Evolutionary conservation across 1,284 basidiomycete genomes (phyloP).

Genomic region (Rhizoctonia solani): DNA sequence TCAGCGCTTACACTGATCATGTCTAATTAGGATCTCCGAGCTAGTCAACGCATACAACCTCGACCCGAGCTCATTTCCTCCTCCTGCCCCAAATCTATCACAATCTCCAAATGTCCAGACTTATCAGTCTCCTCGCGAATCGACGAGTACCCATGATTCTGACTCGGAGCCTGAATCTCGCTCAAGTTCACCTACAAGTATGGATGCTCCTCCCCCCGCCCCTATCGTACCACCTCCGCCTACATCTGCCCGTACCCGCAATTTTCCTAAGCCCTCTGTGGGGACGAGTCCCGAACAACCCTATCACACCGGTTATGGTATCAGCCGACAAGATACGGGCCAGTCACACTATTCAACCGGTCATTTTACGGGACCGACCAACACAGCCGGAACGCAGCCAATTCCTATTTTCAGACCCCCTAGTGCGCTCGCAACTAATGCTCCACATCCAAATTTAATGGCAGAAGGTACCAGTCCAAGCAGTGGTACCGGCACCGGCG

Average conservation of each 20-base stretch:
- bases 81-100: no score
- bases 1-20: background rate
- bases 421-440: conserved; percentile 13
- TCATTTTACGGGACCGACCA: background rate
- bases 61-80: background rate
- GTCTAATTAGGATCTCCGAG: conserved; percentile 17
- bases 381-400: conserved; percentile 7
- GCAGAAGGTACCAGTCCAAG: conserved; percentile 11
- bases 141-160: conserved; percentile 8
- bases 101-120: background rate
- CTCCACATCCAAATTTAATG: background rate
- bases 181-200: conserved; percentile 26
- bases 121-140: conserved; percentile 21
- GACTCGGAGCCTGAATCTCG: conserved; percentile 23
- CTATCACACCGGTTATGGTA: conserved; percentile 10
- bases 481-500: conserved; percentile 28
- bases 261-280: conserved; percentile 13
- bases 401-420: conserved; percentile 28
- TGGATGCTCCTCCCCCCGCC: conserved; percentile 8
- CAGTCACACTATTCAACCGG: conserved; percentile 12
- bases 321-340: conserved; percentile 25
- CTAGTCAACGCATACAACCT: conserved; percentile 25
- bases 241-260: conserved; percentile 2
- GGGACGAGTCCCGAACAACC: conserved; percentile 25
- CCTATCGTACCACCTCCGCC: conserved; percentile 8